These are phyloP conservation scores for Colletotrichum brevisporum DNA, from an alignment of 2,329 filamentous ascomycete genomes.

Conservation along the genomic window DNA sequence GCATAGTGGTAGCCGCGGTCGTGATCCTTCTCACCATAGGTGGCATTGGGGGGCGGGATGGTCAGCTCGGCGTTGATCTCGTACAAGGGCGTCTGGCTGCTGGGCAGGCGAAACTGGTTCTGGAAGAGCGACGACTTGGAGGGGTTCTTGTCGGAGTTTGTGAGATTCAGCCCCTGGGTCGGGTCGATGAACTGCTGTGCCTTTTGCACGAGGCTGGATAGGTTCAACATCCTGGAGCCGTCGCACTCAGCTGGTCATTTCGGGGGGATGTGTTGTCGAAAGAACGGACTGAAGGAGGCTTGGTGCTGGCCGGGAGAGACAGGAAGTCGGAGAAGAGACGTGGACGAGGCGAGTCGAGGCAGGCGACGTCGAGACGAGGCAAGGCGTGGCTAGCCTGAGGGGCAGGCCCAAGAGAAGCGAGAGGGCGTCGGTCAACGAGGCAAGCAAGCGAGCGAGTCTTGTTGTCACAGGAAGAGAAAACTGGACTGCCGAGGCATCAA, in stretches of 20 bases:
- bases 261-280: slow-evolving; percentile 42
- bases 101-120: slow-evolving; percentile 94
- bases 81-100: slow-evolving; percentile 91
- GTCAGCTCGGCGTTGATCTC: slow-evolving; percentile 98
- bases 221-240: slow-evolving; percentile 68
- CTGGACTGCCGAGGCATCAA: slow-evolving; percentile 11
- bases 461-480: slow-evolving; percentile 6
- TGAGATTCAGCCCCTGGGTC: slow-evolving; percentile 80
- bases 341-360: background rate
- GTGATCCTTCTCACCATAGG: slow-evolving; percentile 78
- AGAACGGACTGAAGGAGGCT: background rate
- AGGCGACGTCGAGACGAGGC: background rate
- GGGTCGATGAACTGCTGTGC: slow-evolving; percentile 96
- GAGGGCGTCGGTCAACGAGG: slow-evolving; percentile 10
- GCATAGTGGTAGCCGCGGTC: slow-evolving; percentile 89
- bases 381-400: slow-evolving; percentile 17
- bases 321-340: background rate
- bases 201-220: slow-evolving; percentile 90
- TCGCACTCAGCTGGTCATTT: slow-evolving; percentile 53
- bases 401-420: slow-evolving; percentile 5
- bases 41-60: slow-evolving; percentile 80
- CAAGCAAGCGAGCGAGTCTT: slow-evolving; percentile 9
- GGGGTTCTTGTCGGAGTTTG: slow-evolving; percentile 82
- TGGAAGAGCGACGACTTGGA: slow-evolving; percentile 95
- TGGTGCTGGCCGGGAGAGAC: slow-evolving; percentile 14